A percentile compares a stretch with the other conserved stretches of the same genome.
Evolutionary conservation across 495 filamentous ascomycete species (phyloP).

Genomic region (Xylaria castorea): DNA sequence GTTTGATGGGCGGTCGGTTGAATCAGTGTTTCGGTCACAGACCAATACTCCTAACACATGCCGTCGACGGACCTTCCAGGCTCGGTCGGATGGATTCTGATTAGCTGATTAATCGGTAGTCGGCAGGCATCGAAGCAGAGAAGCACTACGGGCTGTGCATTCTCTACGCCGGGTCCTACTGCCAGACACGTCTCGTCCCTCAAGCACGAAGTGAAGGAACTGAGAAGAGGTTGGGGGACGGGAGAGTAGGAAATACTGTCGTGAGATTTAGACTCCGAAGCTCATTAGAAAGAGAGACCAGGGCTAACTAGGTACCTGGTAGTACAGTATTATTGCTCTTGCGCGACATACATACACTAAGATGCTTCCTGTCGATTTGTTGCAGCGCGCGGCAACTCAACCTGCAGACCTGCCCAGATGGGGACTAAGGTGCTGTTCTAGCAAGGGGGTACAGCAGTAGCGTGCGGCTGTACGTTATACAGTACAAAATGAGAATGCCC

Average conservation of each 20-base stretch:
- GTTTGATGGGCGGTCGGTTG: conserved; percentile 22
- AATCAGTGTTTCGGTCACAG: conserved; percentile 24
- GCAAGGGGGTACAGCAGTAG: conserved; percentile 3
- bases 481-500: neutral
- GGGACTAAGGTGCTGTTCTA: conserved; percentile 1
- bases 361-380: neutral
- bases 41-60: conserved; percentile 6
- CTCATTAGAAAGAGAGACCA: conserved; percentile 7
- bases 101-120: conserved; percentile 23
- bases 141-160: conserved; percentile 20
- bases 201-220: conserved; percentile 1
- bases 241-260: neutral
- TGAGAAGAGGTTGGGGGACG: neutral
- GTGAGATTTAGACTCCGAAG: conserved; percentile 12
- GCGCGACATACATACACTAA: neutral
- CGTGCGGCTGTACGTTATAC: neutral
- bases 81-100: neutral
- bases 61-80: conserved; percentile 16
- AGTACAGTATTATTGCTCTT: neutral
- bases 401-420: neutral
- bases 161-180: conserved; percentile 20
- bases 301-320: neutral
- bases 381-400: neutral
- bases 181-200: conserved; percentile 21
- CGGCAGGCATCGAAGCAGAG: conserved; percentile 19